Base-by-base conservation (phyloP, 169 alveolate species). In the Plasmodium knowlesi region DNA sequence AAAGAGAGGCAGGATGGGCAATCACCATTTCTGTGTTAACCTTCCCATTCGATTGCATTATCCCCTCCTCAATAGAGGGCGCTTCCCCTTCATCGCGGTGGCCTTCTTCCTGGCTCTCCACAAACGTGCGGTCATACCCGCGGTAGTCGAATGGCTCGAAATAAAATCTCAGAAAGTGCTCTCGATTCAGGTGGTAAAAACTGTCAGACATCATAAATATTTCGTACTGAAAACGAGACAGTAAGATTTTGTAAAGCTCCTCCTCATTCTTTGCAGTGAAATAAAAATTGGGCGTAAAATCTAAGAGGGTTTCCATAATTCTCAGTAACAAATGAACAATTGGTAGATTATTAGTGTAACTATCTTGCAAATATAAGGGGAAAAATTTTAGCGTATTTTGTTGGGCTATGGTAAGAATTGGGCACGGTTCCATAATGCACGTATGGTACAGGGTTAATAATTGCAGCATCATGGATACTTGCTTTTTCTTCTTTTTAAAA, bases 171-270 rank as follows among this genome's bases (percentile, higher is more conserved):
- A 89, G 71, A 41, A 67, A 70, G 34, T 81, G 76, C 14, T 89
- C 34, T 50, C 78, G 80, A 28, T 89, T 89, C 84, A 89, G 22
- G 46, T 89, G 90, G 50, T 89, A 89, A 80, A 67, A 89, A 80
- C 91, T 54, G 67, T 95, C 89, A 37, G 96, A 93, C 34, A 96
- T 92, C 93, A 86, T 78, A 89, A 92, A 88, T 95, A 96, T 95
- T 92, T 96, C 98, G 82, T 78, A 96, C 54, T 96, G 97, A 61
- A 96, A 81, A 46, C 98, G 95, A 14, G 97, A 95, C 6, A 93
- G 70, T 88, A 95, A 93, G 14, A 94, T 78, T 89, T 94, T 95
- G 81, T 88, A 96, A n/a, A 96, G 82, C 30, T 96, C 96, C 32
- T 94, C 93, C 81, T 96, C 97, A 30, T 94, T 92, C 46, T 96